phyloP scores from a whole-genome alignment of 1,139 yeast genomes.

The Candida smagusa region DNA sequence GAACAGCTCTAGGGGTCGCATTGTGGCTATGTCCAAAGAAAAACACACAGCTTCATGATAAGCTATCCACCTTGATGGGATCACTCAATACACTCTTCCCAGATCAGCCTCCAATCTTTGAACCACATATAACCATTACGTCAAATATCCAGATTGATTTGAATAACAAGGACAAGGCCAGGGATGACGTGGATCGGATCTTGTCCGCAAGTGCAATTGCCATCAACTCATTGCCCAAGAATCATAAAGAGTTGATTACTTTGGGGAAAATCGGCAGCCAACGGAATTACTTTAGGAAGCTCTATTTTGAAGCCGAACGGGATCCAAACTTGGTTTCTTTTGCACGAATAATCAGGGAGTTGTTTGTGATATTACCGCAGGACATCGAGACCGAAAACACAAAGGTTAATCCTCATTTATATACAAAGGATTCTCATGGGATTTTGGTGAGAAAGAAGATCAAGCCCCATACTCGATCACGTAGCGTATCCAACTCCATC shows the following conservation, averaged over 20 bases:
- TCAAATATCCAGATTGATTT: constrained; percentile 50
- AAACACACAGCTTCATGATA: constrained; percentile 53
- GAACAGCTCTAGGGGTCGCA: constrained; percentile 45
- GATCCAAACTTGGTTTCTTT: constrained; percentile 61
- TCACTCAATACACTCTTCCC: constrained; percentile 70
- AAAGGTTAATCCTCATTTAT: constrained; percentile 39
- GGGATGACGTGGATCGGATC: constrained; percentile 57
- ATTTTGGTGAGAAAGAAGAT: constrained; percentile 25
- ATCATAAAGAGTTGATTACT: constrained; percentile 35
- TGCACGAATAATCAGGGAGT: constrained; percentile 67
- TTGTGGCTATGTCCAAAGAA: constrained; percentile 75
- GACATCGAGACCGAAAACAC: constrained; percentile 35
- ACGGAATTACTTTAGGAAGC: constrained; percentile 40
- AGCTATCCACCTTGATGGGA: constrained; percentile 56
- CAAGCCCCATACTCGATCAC: constrained; percentile 13
- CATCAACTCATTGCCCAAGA: constrained; percentile 42
- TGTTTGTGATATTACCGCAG: constrained; percentile 51
- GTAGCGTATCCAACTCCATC: constrained; percentile 2
- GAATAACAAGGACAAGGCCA: constrained; percentile 34
- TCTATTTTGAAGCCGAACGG: constrained; percentile 54
- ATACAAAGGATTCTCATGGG: constrained; percentile 36
- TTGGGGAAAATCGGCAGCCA: constrained; percentile 39
- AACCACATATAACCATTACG: constrained; percentile 77
- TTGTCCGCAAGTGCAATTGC: constrained; percentile 69
- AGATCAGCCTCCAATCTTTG: constrained; percentile 60